phyloP scores from a whole-genome alignment of 768 basidiomycete species.

The Naganishia vaughanmartiniae region DNA sequence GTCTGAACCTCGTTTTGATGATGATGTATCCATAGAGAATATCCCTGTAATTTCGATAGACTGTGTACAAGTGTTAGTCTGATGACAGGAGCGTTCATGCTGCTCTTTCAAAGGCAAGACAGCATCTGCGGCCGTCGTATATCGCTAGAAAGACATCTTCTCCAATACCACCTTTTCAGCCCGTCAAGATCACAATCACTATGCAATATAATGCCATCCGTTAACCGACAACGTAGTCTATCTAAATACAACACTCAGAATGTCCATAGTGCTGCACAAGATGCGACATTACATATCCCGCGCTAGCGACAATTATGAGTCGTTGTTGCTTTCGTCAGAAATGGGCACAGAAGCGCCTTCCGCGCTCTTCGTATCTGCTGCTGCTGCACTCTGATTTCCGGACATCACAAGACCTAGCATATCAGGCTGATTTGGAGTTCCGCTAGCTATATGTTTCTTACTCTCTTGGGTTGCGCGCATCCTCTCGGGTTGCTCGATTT shows the following conservation, averaged over 20 bases:
- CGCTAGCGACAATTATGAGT: neutral
- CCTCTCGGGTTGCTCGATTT: neutral
- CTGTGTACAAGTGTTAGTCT: neutral
- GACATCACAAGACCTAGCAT: conserved; percentile 13
- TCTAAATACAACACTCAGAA: neutral
- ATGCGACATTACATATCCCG: neutral
- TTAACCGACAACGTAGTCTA: neutral
- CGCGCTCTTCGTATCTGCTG: neutral
- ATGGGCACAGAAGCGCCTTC: neutral
- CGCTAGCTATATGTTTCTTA: neutral
- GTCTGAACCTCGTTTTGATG: too few species aligned
- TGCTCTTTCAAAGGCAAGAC: neutral
- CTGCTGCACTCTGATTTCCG: neutral
- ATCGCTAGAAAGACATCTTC: too few species aligned
- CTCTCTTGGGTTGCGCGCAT: too few species aligned
- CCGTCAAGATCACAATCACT: too few species aligned
- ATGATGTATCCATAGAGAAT: neutral
- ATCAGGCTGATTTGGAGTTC: neutral
- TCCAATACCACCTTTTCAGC: too few species aligned
- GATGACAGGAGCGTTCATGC: too few species aligned
- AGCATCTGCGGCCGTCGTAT: too few species aligned
- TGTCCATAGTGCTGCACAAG: neutral
- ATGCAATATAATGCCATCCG: neutral
- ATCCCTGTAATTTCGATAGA: neutral
- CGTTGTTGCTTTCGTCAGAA: neutral